Percentiles rank a stretch among this genome's conserved stretches.
These are phyloP conservation scores for Penicillium odoratum DNA, from an alignment of 495 filamentous ascomycete genomes.

Conservation along the genomic window DNA sequence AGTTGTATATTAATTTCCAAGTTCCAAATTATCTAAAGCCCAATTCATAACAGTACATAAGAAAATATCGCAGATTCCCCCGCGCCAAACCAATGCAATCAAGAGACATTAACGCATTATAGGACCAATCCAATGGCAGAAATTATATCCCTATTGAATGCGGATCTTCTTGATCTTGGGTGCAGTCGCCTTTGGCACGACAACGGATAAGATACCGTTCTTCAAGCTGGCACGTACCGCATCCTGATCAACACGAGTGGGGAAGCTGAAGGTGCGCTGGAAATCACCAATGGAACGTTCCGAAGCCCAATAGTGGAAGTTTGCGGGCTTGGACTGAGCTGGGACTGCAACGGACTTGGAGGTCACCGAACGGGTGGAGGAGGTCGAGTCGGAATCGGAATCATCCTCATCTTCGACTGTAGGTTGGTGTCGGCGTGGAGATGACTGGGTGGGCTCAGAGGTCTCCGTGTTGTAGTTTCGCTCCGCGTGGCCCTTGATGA, in stretches of 20 bases:
- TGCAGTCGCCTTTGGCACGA: slow-evolving; percentile 9
- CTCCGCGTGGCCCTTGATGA: slow-evolving; percentile 69
- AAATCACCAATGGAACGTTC: slow-evolving; percentile 85
- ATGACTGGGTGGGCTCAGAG: background rate
- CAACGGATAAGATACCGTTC: slow-evolving; percentile 17
- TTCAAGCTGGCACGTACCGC: slow-evolving; percentile 70
- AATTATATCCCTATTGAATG: slow-evolving; percentile 1
- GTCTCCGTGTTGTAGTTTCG: slow-evolving; percentile 44
- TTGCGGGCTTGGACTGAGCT: slow-evolving; percentile 31
- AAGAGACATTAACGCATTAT: background rate
- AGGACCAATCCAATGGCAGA: background rate
- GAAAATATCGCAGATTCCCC: background rate
- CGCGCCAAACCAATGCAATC: slow-evolving; percentile 2
- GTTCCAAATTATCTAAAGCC: background rate
- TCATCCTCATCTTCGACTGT: slow-evolving; percentile 65
- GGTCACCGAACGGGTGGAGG: background rate
- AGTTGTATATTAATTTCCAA: background rate
- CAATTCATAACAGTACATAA: background rate
- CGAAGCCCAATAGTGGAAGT: slow-evolving; percentile 71
- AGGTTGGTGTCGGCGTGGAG: slow-evolving; percentile 39
- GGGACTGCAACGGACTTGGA: slow-evolving; percentile 10
- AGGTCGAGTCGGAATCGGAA: slow-evolving; percentile 7
- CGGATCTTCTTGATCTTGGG: slow-evolving; percentile 11
- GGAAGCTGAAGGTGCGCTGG: slow-evolving; percentile 76
- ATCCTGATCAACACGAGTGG: slow-evolving; percentile 72